phyloP scores from a whole-genome alignment of 108 stramenopile species.

The Craspedostauros australis region DNA sequence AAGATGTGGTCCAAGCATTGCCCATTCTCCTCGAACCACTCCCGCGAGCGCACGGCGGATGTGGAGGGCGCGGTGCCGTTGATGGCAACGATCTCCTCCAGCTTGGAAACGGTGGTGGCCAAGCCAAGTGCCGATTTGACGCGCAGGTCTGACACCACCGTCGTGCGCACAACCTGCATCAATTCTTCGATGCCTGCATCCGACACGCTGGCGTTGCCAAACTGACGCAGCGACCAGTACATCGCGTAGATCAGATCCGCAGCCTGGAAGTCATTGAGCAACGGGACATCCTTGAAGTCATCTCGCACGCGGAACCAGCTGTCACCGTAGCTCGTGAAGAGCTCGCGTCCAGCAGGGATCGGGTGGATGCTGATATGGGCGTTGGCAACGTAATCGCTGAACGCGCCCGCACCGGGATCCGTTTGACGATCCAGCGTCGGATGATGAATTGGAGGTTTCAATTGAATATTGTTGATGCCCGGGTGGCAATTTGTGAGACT shows the following conservation, averaged over 20 bases:
- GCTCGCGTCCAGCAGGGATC: conserved; percentile 36
- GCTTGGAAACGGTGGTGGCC: too few species aligned
- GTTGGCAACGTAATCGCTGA: conserved; percentile 13
- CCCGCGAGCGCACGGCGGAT: conserved; percentile 10
- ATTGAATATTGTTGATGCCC: conserved; percentile 31
- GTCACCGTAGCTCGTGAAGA: conserved; percentile 31
- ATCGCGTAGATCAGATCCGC: conserved; percentile 3
- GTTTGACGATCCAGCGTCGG: conserved; percentile 30
- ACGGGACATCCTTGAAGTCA: conserved; percentile 10
- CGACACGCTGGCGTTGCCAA: background rate
- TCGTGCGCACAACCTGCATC: too few species aligned
- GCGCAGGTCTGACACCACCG: too few species aligned
- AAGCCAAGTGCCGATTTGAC: too few species aligned
- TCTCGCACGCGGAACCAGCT: conserved; percentile 8
- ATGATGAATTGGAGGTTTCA: background rate
- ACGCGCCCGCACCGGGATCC: conserved; percentile 47
- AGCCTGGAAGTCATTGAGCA: conserved; percentile 1
- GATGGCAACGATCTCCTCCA: conserved; percentile 5
- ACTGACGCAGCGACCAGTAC: background rate
- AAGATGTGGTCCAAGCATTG: conserved; percentile 14
- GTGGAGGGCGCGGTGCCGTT: conserved; percentile 19
- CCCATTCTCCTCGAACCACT: conserved; percentile 25
- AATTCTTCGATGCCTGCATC: too few species aligned
- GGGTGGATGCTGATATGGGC: background rate
- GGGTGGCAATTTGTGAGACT: conserved; percentile 50